These are phyloP conservation scores for Aspergillus biplanus DNA, from an alignment of 495 filamentous ascomycete species.

Conservation along the genomic window DNA sequence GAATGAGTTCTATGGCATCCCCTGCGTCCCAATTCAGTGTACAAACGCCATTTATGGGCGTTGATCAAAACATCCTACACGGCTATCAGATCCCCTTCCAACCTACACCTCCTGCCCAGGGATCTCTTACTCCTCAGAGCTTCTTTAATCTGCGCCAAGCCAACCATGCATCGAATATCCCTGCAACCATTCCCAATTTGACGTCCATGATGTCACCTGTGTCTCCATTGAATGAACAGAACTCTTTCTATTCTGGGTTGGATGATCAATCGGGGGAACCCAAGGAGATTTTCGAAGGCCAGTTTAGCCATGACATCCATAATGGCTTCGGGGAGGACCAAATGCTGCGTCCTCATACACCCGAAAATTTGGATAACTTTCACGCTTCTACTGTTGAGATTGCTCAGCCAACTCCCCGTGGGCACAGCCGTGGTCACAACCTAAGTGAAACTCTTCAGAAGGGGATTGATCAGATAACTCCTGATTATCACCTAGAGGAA, in stretches of 20 bases:
- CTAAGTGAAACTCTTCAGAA: slow-evolving; percentile 76
- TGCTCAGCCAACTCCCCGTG: slow-evolving; percentile 66
- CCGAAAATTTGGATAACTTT: slow-evolving; percentile 45
- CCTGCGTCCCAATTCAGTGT: slow-evolving; percentile 54
- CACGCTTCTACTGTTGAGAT: slow-evolving; percentile 57
- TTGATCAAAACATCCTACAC: slow-evolving; percentile 43
- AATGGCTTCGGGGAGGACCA: slow-evolving; percentile 29
- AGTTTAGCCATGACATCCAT: slow-evolving; percentile 27
- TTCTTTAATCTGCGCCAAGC: slow-evolving; percentile 46
- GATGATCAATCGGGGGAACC: slow-evolving; percentile 21
- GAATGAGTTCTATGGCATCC: slow-evolving; percentile 61
- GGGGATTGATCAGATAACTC: slow-evolving; percentile 76
- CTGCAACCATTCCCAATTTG: slow-evolving; percentile 42
- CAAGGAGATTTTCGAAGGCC: slow-evolving; percentile 34
- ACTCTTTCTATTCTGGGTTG: slow-evolving; percentile 39
- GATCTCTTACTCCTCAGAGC: slow-evolving; percentile 48
- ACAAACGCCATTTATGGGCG: slow-evolving; percentile 47
- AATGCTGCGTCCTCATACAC: slow-evolving; percentile 37
- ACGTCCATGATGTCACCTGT: slow-evolving; percentile 50
- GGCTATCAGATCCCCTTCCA: slow-evolving; percentile 49
- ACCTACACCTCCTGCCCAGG: slow-evolving; percentile 48
- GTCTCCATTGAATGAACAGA: slow-evolving; percentile 46
- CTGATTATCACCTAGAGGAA: slow-evolving; percentile 77
- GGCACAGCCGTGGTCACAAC: slow-evolving; percentile 61
- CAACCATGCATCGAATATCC: slow-evolving; percentile 31